phyloP scores from a whole-genome alignment of 2,329 filamentous ascomycete genomes.

The Didymella pinodella region DNA sequence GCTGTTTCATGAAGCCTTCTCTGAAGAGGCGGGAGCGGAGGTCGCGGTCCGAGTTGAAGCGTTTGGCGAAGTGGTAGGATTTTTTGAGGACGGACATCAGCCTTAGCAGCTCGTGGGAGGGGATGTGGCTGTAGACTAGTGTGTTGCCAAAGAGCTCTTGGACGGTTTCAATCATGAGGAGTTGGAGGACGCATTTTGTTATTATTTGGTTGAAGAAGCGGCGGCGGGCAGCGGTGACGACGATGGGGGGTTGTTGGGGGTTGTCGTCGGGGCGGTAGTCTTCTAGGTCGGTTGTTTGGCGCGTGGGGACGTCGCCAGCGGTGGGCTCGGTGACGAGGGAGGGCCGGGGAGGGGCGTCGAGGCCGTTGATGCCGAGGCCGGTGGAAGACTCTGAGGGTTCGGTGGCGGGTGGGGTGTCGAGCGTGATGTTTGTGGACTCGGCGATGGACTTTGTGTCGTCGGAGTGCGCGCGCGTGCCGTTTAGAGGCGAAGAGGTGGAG shows the following conservation, averaged over 20 bases:
- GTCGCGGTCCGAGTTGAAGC: constrained; percentile 98
- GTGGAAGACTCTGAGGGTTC: constrained; percentile 41
- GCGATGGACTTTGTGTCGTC: constrained; percentile 55
- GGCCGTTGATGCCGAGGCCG: constrained; percentile 56
- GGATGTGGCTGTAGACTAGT: constrained; percentile 90
- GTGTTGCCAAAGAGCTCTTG: constrained; percentile 99
- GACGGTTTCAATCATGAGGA: constrained; percentile 99
- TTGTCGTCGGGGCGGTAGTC: constrained; percentile 78
- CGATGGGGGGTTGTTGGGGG: constrained; percentile 85
- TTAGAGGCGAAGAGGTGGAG: constrained; percentile 58
- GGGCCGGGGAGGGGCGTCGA: constrained; percentile 39
- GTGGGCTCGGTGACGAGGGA: constrained; percentile 45
- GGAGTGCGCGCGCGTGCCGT: constrained; percentile 55
- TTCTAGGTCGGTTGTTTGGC: constrained; percentile 67
- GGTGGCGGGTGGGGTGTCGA: constrained; percentile 46
- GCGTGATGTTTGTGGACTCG: constrained; percentile 44
- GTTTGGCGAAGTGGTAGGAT: constrained; percentile 93
- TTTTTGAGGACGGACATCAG: constrained; percentile 96
- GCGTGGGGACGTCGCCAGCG: constrained; percentile 44
- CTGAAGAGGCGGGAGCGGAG: constrained; percentile 92
- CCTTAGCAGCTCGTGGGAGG: constrained; percentile 84
- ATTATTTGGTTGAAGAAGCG: constrained; percentile 99
- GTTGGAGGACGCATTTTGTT: constrained; percentile 94
- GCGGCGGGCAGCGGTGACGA: constrained; percentile 89
- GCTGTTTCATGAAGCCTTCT: constrained; percentile 99